A percentile compares a stretch with the other conserved stretches of the same genome.
Conservation (phyloP, 2,329 filamentous ascomycete species). For the Diaporthe vexans region DNA sequence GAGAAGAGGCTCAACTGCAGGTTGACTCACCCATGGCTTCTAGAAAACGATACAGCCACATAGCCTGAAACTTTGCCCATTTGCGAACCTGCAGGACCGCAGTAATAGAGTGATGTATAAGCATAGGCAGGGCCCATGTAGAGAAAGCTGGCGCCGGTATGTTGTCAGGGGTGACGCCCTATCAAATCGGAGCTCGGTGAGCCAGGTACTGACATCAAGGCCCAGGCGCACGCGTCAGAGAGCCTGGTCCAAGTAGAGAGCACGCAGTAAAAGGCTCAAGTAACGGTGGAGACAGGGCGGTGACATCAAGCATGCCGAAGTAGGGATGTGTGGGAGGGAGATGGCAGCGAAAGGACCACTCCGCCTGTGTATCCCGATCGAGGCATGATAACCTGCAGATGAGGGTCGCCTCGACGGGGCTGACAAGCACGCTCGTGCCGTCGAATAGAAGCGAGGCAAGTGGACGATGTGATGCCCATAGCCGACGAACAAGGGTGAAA, state of each 20-base stretch:
- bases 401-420: conserved; percentile 34
- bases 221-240: conserved; percentile 11
- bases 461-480: conserved; percentile 17
- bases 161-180: conserved; percentile 7
- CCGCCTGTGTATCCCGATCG: conserved; percentile 26
- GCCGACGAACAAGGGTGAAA: conserved; percentile 29
- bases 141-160: conserved; percentile 28
- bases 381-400: conserved; percentile 36
- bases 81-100: conserved; percentile 33
- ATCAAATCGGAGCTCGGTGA: conserved; percentile 37
- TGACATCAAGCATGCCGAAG: conserved; percentile 35
- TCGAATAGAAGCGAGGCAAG: conserved; percentile 34
- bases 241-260: too few relatives aligned
- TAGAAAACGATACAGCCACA: conserved; percentile 35
- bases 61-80: conserved; percentile 33
- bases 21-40: conserved; percentile 35
- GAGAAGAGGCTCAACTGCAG: conserved; percentile 38
- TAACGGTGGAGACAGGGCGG: conserved; percentile 22
- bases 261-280: too few relatives aligned
- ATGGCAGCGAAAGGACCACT: conserved; percentile 1
- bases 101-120: background rate
- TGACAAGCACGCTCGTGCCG: conserved; percentile 23
- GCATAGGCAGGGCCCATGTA: conserved; percentile 36
- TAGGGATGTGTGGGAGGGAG: background rate
- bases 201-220: background rate